Evolutionary conservation across 176 grass and related monocot species (phyloP), one percentile per base, ranked within the genome.

Genomic region (Musa acuminata): DNA sequence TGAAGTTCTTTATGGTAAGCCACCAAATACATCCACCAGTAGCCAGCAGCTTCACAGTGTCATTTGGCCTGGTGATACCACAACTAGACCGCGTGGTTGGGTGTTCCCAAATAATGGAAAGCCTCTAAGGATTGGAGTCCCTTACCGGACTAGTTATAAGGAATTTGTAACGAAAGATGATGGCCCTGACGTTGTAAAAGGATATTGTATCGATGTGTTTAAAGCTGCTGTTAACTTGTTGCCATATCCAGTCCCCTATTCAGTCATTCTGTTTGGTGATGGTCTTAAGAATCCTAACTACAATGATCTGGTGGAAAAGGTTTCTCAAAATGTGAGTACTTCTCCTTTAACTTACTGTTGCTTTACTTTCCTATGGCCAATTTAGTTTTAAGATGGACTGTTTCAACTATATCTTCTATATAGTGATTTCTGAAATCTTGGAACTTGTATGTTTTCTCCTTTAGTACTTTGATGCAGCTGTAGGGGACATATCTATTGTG

Each of bases 81-180:
- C 59, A 20, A 24, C 19, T 8, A 76, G 25, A 20, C 74, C 74
- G 3, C 74, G 74, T 22, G 74, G 74, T 51, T 76, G 74, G 74
- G 59, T 76, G 19, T 76, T 76, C 57, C 74, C 74, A 24, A 64
- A 76, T 59, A 76, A 76, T 51, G 74, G 74, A 76, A 76, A 76
- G 21, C 3, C 57, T 51, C 23, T 76, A 49, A 63, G 35, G 21
- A 76, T 76, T 52, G 74, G 59, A 52, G 74, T 76, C 24, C 74
- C 74, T 51, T 64, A 76, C 20, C 9, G 59, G 4, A 21, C 55
- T 26, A 76, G 74, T 51, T 76, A 64, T 23, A 64, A 64, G 48
- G 55, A 76, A 64, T 64, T 76, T 51, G 58, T 76, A 50, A 51
- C 74, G 1, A 76, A 52, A 64, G 43, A 64, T 9, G 24, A 49